A percentile compares a stretch with the other conserved stretches of the same genome.
These are phyloP conservation scores for Xylariaceae sp. DNA, from an alignment of 2,329 filamentous ascomycete species.

Conservation along the genomic window DNA sequence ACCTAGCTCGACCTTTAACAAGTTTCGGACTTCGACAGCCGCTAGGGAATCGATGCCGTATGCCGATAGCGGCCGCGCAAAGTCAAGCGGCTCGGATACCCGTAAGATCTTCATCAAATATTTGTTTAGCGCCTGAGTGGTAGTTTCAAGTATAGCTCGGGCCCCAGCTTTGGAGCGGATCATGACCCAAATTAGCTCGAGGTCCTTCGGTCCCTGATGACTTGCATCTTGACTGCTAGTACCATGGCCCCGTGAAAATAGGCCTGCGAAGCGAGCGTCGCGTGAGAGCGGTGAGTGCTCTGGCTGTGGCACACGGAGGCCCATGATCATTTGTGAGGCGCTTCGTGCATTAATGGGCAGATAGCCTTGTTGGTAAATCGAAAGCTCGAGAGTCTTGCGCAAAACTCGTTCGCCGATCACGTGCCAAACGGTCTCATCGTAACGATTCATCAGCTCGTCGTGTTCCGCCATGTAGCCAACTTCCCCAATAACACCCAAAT, in stretches of 20 bases:
- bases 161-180: constrained; percentile 23
- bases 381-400: constrained; percentile 28
- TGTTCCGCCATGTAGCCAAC: constrained; percentile 42
- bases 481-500: constrained; percentile 48
- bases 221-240: background rate
- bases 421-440: constrained; percentile 27
- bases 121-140: constrained; percentile 32
- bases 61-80: constrained; percentile 32
- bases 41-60: constrained; percentile 43
- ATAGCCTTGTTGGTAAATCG: constrained; percentile 17
- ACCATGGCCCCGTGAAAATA: background rate
- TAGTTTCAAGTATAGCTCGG: constrained; percentile 24
- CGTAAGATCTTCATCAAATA: constrained; percentile 38
- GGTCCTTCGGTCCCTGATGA: background rate
- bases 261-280: background rate
- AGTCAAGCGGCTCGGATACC: constrained; percentile 36
- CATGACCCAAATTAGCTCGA: constrained; percentile 1
- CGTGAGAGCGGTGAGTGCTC: background rate
- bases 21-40: constrained; percentile 42
- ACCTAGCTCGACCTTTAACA: constrained; percentile 33
- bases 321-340: background rate
- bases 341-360: background rate
- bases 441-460: constrained; percentile 2
- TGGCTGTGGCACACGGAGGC: background rate
- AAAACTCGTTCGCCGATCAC: constrained; percentile 33